Evolutionary conservation across 257 asterid genomes (phyloP).

Genomic region (Solanum medicagineum): DNA sequence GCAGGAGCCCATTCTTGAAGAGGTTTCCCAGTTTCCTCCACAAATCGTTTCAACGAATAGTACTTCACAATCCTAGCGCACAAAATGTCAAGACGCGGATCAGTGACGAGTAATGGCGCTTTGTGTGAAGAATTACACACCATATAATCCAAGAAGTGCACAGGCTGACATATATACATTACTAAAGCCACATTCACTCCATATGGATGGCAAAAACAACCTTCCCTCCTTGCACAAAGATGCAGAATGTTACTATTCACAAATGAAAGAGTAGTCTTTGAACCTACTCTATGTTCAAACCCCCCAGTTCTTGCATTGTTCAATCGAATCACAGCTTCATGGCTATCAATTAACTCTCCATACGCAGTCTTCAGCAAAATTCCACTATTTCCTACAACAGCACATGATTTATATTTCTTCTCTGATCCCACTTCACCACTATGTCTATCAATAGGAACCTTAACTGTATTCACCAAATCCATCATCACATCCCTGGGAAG

Average conservation of each 20-base stretch:
- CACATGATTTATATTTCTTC: conserved; percentile 49
- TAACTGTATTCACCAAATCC: conserved; percentile 28
- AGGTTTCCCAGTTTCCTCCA: conserved; percentile 34
- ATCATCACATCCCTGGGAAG: conserved; percentile 32
- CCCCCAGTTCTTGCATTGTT: conserved; percentile 63
- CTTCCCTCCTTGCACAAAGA: conserved; percentile 59
- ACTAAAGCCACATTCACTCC: conserved; percentile 57
- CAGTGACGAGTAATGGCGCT: conserved; percentile 57
- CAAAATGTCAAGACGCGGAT: conserved; percentile 61
- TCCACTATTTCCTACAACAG: conserved; percentile 97
- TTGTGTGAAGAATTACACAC: conserved; percentile 68
- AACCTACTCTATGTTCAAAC: conserved; percentile 58
- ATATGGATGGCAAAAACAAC: conserved; percentile 90
- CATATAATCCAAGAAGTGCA: conserved; percentile 71
- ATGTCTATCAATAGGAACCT: conserved; percentile 14
- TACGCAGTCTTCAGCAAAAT: conserved; percentile 40
- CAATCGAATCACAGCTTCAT: conserved; percentile 68
- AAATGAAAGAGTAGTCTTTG: conserved; percentile 67
- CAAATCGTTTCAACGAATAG: conserved; percentile 57
- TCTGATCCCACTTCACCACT: conserved; percentile 6
- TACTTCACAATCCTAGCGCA: conserved; percentile 76
- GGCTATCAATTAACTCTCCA: conserved; percentile 59
- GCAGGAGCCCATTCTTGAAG: conserved; percentile 51
- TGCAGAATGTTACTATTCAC: conserved; percentile 84
- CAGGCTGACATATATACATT: conserved; percentile 86